These are phyloP conservation scores for Clonostachys chloroleuca DNA, from an alignment of 2,329 filamentous ascomycete genomes.

Conservation along the genomic window DNA sequence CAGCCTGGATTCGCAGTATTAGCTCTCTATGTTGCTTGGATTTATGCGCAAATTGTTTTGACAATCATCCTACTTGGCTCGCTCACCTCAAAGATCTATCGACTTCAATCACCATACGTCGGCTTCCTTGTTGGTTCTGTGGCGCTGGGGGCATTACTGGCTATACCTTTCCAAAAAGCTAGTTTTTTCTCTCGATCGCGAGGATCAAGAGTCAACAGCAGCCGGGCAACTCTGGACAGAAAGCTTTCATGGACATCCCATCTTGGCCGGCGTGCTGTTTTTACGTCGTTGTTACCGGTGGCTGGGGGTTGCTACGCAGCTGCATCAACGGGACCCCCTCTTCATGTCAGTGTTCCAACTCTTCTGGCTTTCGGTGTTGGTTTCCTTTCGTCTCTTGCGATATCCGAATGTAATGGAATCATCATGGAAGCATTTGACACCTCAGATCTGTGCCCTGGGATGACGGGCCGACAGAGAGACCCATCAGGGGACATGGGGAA, in stretches of 20 bases:
- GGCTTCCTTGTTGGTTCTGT: slow-evolving; percentile 63
- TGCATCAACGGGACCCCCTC: slow-evolving; percentile 56
- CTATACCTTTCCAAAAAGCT: slow-evolving; percentile 71
- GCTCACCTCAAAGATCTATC: slow-evolving; percentile 65
- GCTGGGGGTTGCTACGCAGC: slow-evolving; percentile 64
- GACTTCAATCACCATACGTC: slow-evolving; percentile 57
- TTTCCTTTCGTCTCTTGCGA: slow-evolving; percentile 67
- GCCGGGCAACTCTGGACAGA: slow-evolving; percentile 62
- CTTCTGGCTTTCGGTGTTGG: slow-evolving; percentile 63
- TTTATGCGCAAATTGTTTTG: slow-evolving; percentile 71
- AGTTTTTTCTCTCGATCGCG: slow-evolving; percentile 64
- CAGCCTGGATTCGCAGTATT: slow-evolving; percentile 72
- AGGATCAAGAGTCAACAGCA: slow-evolving; percentile 51
- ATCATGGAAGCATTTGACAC: slow-evolving; percentile 81
- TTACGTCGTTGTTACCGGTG: slow-evolving; percentile 63
- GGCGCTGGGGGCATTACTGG: slow-evolving; percentile 63
- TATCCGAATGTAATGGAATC: slow-evolving; percentile 71
- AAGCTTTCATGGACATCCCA: slow-evolving; percentile 68
- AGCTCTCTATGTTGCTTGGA: slow-evolving; percentile 71
- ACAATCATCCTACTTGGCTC: slow-evolving; percentile 70
- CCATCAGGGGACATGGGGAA: slow-evolving; percentile 29
- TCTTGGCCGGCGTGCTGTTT: slow-evolving; percentile 62
- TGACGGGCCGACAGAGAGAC: slow-evolving; percentile 52
- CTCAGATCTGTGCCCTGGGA: slow-evolving; percentile 71
- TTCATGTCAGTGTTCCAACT: slow-evolving; percentile 59